Base-by-base conservation (phyloP, 495 filamentous ascomycete species). In the Aspergillus bridgeri region DNA sequence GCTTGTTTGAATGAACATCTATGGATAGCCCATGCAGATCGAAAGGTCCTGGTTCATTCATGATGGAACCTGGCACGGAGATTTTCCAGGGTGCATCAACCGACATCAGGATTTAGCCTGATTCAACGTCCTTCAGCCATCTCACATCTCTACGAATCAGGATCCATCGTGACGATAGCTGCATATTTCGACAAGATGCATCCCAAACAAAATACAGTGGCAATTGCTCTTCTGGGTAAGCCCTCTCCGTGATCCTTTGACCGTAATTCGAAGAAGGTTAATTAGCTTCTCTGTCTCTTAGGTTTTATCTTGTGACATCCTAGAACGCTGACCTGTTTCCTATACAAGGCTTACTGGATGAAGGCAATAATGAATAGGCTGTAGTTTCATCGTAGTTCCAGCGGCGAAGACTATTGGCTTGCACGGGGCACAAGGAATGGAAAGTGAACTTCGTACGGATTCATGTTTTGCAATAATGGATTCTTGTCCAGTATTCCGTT, bases 41-140 rank as follows among this genome's bases (percentile, higher is more conserved):
- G 23, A 11, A 48, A 48, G 46, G 46, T 22, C 46, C 46, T 48
- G 23, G 23, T 25, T 51, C 5, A 51, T n/a, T 15, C 13, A 1
- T 3, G 2, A 11, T 15, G 29, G 9, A 22, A 19, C 18, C 49
- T 38, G 23, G 6, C 49, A 51, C 49, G 29, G 49, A 51, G 15
- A 51, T 38, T 51, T 38, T 51, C 5, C 49, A 51, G 49, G 4
- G 49, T 51, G 49, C 5, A 25, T 51, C 49, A 51, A n/a, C 15
- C 6, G 29, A n/a, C 1, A 25, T 5, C 2, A 38, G 49, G 9
- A 25, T 27, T 27, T 51, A 51, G 49, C 49, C 49, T 51, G 24
- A 51, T 27, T 20, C 9, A 25, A 17, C 5, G 49, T 51, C 19
- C 49, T 51, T 22, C 17, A 29, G 17, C 19, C 21, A 29, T 38